Conservation (phyloP, 1,139 yeast species). For the Scheffersomyces illinoinensis region DNA sequence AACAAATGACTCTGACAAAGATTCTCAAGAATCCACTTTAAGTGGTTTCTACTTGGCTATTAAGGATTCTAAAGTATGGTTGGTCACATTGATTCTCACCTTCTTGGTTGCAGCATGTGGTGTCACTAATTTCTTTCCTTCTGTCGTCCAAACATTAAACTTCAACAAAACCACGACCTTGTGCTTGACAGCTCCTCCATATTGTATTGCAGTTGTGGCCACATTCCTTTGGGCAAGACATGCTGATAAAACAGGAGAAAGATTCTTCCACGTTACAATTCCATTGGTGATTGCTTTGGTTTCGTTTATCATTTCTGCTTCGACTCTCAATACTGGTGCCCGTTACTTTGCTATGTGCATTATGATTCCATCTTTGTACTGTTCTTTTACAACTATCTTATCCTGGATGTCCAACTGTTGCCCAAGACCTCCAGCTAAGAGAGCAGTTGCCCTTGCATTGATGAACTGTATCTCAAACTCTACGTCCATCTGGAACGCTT, state of each 20-base stretch:
- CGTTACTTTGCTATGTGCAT: slow-evolving; percentile 63
- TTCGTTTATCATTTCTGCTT: slow-evolving; percentile 54
- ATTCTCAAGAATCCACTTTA: slow-evolving; percentile 15
- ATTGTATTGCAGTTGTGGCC: slow-evolving; percentile 52
- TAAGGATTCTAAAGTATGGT: slow-evolving; percentile 49
- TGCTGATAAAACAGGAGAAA: slow-evolving; percentile 58
- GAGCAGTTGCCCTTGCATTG: slow-evolving; percentile 53
- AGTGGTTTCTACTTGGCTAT: slow-evolving; percentile 35
- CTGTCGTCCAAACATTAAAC: slow-evolving; percentile 56
- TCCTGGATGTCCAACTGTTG: slow-evolving; percentile 57
- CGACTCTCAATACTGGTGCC: slow-evolving; percentile 58
- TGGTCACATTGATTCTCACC: slow-evolving; percentile 44
- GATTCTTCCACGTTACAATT: slow-evolving; percentile 51
- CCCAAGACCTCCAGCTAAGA: slow-evolving; percentile 54
- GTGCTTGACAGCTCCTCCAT: slow-evolving; percentile 63
- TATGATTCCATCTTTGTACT: slow-evolving; percentile 59
- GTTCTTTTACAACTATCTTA: slow-evolving; percentile 54
- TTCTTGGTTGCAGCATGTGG: slow-evolving; percentile 60
- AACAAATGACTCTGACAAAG: slow-evolving; percentile 38
- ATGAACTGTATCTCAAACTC: slow-evolving; percentile 56
- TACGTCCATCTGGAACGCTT: slow-evolving; percentile 56
- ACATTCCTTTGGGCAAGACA: slow-evolving; percentile 58
- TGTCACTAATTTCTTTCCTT: slow-evolving; percentile 62
- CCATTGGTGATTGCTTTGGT: slow-evolving; percentile 47
- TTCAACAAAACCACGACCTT: slow-evolving; percentile 51